A percentile compares a stretch with the other conserved stretches of the same genome.
phyloP scores from a whole-genome alignment of 2,329 filamentous ascomycete species.

The Stagonosporopsis chrysanthemi region DNA sequence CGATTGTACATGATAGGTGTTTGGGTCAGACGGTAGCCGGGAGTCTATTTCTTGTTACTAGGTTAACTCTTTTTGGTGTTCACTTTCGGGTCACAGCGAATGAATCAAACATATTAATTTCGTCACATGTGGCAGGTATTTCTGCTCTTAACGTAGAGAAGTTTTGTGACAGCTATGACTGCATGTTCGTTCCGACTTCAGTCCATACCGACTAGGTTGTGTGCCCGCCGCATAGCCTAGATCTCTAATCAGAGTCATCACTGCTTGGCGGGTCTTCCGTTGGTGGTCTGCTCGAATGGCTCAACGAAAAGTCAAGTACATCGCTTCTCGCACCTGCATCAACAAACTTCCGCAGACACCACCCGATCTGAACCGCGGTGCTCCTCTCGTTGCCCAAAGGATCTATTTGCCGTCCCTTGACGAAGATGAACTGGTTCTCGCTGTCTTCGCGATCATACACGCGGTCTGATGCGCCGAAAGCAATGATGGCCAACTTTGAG shows the following conservation, averaged over 20 bases:
- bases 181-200: too few relatives aligned
- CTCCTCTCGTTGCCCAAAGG: conserved; percentile 52
- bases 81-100: not conserved
- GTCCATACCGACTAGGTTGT: too few relatives aligned
- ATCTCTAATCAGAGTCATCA: conserved; percentile 43
- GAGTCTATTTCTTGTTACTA: not conserved
- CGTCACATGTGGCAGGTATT: not conserved
- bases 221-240: not conserved
- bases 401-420: conserved; percentile 53
- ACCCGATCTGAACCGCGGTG: conserved; percentile 55
- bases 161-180: not conserved
- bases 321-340: conserved; percentile 54
- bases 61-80: not conserved
- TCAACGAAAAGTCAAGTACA: conserved; percentile 55
- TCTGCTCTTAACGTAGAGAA: not conserved
- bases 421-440: conserved; percentile 56
- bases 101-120: not conserved
- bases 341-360: conserved; percentile 56
- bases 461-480: conserved; percentile 57
- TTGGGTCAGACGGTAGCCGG: not conserved
- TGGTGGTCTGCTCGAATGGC: conserved; percentile 48
- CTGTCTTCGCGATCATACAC: conserved; percentile 58
- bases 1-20: conserved; percentile 7
- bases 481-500: conserved; percentile 55
- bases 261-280: conserved; percentile 43